Percentiles rank a stretch among this genome's conserved stretches.
These are phyloP conservation scores for Moesziomyces globuligerus DNA, from an alignment of 1,284 basidiomycete species.

Conservation along the genomic window DNA sequence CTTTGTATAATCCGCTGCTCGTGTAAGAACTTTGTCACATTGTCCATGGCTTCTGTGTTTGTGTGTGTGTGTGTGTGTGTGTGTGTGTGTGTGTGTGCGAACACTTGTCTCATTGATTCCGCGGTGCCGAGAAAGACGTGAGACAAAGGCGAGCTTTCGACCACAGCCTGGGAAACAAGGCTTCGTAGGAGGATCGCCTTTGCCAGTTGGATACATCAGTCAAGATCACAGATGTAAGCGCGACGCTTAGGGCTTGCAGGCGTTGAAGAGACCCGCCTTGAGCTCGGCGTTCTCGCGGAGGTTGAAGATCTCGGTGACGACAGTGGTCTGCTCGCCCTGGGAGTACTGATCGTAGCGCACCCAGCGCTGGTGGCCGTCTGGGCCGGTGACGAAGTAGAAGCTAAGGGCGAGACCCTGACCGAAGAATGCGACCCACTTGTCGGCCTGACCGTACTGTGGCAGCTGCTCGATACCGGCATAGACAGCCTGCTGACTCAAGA, in stretches of 20 bases:
- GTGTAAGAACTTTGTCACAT: too few relatives aligned
- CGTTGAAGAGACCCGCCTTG: not conserved
- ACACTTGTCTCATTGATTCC: too few relatives aligned
- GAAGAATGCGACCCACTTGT: not conserved
- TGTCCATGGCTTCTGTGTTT: too few relatives aligned
- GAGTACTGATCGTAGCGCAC: not conserved
- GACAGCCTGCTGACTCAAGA: not conserved
- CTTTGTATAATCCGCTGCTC: too few relatives aligned
- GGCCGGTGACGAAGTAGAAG: not conserved
- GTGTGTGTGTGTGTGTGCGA: too few relatives aligned
- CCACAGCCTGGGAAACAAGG: too few relatives aligned
- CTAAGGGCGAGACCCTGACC: not conserved
- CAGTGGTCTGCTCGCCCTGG: not conserved
- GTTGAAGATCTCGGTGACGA: not conserved
- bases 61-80: too few relatives aligned
- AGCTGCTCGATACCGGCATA: not conserved
- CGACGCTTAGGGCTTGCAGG: not conserved
- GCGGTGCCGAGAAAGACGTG: too few relatives aligned
- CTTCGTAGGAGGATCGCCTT: too few relatives aligned
- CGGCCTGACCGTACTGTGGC: not conserved
- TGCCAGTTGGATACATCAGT: too few relatives aligned
- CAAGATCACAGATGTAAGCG: too few relatives aligned
- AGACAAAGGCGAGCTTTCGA: too few relatives aligned
- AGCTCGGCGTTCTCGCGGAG: not conserved
- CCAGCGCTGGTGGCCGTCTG: not conserved